A percentile compares a stretch with the other conserved stretches of the same genome.
Evolutionary conservation across 73 alveolate genomes (phyloP).

Genomic region (Paramecium tetraurelia): DNA sequence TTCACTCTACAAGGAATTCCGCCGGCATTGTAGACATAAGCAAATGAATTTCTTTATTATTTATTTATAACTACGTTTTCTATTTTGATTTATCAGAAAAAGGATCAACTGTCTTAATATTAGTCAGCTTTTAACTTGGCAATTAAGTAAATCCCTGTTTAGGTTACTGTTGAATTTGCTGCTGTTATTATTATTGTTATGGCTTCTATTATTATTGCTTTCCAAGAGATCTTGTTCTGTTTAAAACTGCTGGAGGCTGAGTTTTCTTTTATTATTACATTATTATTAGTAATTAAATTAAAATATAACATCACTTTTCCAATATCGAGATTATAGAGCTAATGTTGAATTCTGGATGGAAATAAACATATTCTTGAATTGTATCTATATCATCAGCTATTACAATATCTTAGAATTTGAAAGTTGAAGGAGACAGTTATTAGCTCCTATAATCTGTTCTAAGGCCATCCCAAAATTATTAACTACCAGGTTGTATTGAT

Average conservation of each 20-base stretch:
- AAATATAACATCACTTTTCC: not conserved
- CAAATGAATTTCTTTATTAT: conserved; percentile 68
- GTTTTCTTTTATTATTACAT: not conserved
- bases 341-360: not conserved
- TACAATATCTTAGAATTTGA: not conserved
- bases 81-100: conserved; percentile 51
- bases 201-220: not conserved
- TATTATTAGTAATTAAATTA: not conserved
- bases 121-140: conserved; percentile 44
- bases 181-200: not conserved
- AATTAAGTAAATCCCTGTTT: conserved; percentile 22
- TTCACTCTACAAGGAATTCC: conserved; percentile 95
- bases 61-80: not conserved
- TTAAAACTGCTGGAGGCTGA: not conserved
- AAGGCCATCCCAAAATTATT: not conserved
- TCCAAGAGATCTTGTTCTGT: not conserved
- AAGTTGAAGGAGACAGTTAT: not conserved
- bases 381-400: not conserved
- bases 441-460: not conserved
- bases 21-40: conserved; percentile 92
- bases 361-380: not conserved
- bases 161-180: not conserved
- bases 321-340: not conserved
- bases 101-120: conserved; percentile 50
- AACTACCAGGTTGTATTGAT: not conserved